Base-by-base conservation (phyloP, 805 yeast species). In the Ogataea methylovora region DNA sequence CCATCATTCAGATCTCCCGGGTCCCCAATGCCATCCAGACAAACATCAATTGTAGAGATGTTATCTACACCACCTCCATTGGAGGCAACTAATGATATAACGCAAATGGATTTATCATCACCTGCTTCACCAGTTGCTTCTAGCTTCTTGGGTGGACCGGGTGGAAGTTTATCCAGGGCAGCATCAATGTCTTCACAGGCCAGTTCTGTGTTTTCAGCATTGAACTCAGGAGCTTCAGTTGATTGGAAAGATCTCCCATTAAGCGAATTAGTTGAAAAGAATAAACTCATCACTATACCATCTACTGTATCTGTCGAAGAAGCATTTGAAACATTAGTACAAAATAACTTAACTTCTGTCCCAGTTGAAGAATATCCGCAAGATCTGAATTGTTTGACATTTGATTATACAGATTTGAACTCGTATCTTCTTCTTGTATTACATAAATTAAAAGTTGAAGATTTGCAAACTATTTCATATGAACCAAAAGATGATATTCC, bases 401-500 rank as follows among this genome's bases (percentile, higher is more conserved):
- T 90, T 56, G 98, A 92, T 58, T 92, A 86, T 60, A 73, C 90
- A 20, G 97, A 90, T 60, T 69, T 90, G 57, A 87, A 85, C 49
- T 79, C 96, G 10, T 87, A 87, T 54, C 64, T 90, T 43, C 63
- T 90, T 44, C 63, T 92, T 40, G 92, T 92, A 16, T 68, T 88
- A 65, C 88, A 90, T 53, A 84, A 82, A 50, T 60, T 73, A 32
- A 60, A 54, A 26, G 34, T 56, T 14, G 60, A 56, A 17, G 67
- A 66, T 18, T 56, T 72, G 34, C 40, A 52, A 13, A 53, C 57
- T 6, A 46, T 61, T 29, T 46, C 48, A 27, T 48, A 54, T 32
- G 56, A 54, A 40, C 56, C 61, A 28, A 44, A 45, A 36, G 66
- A 66, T 20, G 61, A 67, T 37, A 55, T 76, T 29, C 56, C 63